These are phyloP conservation scores for Phtheirospermum japonicum DNA, from an alignment of 257 asterid species.

Conservation along the genomic window DNA sequence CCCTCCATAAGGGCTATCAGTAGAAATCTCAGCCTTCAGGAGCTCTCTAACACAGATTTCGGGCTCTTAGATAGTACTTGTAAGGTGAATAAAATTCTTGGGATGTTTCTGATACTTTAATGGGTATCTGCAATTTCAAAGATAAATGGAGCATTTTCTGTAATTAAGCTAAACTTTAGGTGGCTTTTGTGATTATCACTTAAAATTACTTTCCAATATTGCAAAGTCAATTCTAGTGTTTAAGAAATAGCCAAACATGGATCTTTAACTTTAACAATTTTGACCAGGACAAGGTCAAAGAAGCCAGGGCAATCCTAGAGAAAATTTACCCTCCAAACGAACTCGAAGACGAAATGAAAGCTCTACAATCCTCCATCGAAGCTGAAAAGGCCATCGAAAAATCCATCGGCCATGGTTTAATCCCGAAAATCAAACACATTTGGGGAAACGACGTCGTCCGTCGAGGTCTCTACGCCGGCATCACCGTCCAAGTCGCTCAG, in stretches of 20 bases:
- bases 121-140: too few species aligned
- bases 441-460: conserved; percentile 53
- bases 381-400: conserved; percentile 44
- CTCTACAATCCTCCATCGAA: conserved; percentile 52
- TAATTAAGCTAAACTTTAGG: background rate
- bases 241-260: too few species aligned
- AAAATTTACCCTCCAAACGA: conserved; percentile 59
- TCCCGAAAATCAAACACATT: conserved; percentile 36
- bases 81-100: too few species aligned
- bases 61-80: too few species aligned
- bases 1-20: too few species aligned
- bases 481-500: conserved; percentile 70
- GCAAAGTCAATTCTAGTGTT: too few species aligned
- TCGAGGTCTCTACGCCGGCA: conserved; percentile 66
- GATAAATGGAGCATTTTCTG: too few species aligned
- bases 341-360: conserved; percentile 57
- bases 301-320: conserved; percentile 56
- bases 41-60: too few species aligned
- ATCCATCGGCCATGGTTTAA: conserved; percentile 26
- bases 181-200: background rate
- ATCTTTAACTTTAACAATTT: background rate
- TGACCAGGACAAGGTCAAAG: conserved; percentile 47
- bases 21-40: too few species aligned
- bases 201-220: too few species aligned
- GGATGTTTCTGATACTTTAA: too few species aligned